phyloP scores from a whole-genome alignment of 2,329 filamentous ascomycete species.

The Aureobasidium sp. region DNA sequence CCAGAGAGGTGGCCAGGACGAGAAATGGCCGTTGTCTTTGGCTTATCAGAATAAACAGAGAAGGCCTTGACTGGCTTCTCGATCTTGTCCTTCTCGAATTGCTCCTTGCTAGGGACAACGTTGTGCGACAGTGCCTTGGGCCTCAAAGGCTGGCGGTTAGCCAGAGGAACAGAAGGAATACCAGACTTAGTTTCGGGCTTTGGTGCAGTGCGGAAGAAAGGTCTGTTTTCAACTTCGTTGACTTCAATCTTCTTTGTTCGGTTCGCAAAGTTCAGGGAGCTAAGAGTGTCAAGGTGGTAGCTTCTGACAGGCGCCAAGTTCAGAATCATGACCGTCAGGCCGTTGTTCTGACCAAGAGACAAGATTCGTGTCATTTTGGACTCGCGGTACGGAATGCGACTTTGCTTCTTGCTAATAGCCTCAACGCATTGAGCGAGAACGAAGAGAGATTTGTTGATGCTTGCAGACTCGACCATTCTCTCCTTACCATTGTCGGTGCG shows the following conservation, averaged over 20 bases:
- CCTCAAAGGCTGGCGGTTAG: constrained; percentile 66
- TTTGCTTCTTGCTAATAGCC: constrained; percentile 71
- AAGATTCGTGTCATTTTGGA: constrained; percentile 97
- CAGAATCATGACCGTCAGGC: constrained; percentile 91
- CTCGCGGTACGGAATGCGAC: constrained; percentile 83
- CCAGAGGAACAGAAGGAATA: constrained; percentile 31
- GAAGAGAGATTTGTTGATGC: constrained; percentile 96
- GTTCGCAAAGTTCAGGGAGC: constrained; percentile 90
- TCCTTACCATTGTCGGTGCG: constrained; percentile 91
- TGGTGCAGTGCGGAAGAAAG: constrained; percentile 54
- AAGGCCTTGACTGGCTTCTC: constrained; percentile 77
- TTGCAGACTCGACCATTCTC: constrained; percentile 85
- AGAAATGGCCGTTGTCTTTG: constrained; percentile 36
- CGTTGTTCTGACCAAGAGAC: constrained; percentile 87
- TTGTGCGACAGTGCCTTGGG: constrained; percentile 72
- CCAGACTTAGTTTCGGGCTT: constrained; percentile 30
- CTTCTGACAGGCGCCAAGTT: constrained; percentile 87
- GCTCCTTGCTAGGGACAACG: constrained; percentile 48
- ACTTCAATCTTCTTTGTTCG: constrained; percentile 95
- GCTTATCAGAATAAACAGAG: constrained; percentile 74
- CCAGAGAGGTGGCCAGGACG: constrained; percentile 14
- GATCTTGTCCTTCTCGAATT: constrained; percentile 44
- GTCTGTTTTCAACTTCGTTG: constrained; percentile 90
- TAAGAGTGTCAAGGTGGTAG: constrained; percentile 89
- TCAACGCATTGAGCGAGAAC: constrained; percentile 93